A percentile compares a stretch with the other conserved stretches of the same genome.
These are phyloP conservation scores for Cairneyella variabilis DNA, from an alignment of 495 filamentous ascomycete species.

Conservation along the genomic window DNA sequence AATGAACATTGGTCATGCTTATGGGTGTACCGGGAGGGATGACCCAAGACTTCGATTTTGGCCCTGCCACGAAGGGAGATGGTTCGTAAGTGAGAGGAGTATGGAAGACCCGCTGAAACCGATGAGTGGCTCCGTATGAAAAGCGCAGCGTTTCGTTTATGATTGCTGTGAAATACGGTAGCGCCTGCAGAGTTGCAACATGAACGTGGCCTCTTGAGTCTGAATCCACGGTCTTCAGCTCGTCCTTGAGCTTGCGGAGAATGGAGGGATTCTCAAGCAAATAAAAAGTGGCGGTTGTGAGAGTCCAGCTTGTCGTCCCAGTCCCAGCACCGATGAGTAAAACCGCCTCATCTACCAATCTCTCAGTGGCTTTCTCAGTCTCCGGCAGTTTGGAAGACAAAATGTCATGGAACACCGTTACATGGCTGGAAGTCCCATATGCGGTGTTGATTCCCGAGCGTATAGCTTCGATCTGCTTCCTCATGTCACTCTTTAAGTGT, in stretches of 20 bases:
- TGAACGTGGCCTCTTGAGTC: conserved; percentile 6
- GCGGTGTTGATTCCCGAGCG: too few relatives aligned
- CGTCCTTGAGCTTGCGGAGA: conserved; percentile 27
- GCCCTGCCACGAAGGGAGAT: neutral
- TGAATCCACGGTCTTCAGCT: conserved; percentile 19
- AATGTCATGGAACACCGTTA: neutral
- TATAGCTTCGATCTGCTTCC: neutral
- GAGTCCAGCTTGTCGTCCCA: conserved; percentile 17
- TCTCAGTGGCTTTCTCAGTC: conserved; percentile 26
- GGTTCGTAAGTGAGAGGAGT: neutral
- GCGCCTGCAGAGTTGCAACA: conserved; percentile 33
- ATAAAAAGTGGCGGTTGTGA: conserved; percentile 30
- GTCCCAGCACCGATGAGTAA: conserved; percentile 18
- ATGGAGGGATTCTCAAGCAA: conserved; percentile 26
- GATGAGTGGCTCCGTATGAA: conserved; percentile 31
- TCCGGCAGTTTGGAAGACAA: conserved; percentile 14
- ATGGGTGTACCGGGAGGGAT: conserved; percentile 36
- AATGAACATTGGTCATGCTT: conserved; percentile 40
- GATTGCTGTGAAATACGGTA: conserved; percentile 7
- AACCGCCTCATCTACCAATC: conserved; percentile 29
- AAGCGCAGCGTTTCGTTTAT: conserved; percentile 38
- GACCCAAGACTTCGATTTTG: conserved; percentile 23
- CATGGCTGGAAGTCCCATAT: too few relatives aligned
- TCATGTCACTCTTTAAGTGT: too few relatives aligned
- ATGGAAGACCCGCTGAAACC: conserved; percentile 32